Base-by-base conservation (phyloP, 2,329 filamentous ascomycete species). In the Daldinia sp. region DNA sequence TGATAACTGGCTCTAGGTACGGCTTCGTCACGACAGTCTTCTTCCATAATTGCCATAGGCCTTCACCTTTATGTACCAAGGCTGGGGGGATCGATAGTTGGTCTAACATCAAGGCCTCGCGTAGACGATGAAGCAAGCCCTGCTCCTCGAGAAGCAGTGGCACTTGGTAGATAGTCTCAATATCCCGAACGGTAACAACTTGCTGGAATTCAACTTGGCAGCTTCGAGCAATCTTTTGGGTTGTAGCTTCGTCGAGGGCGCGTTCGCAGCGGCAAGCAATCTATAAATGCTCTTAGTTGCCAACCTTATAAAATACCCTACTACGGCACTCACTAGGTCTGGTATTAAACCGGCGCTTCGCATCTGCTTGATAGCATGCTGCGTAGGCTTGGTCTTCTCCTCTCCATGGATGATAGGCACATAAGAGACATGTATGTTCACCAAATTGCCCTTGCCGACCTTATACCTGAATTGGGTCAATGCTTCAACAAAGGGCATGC, bases 381-480 rank as follows among this genome's bases (percentile, higher is more conserved):
- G 96, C 0, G 96, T 99, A 0, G 96, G 96, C 83, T 98, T 98
- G 9, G 94, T 98, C 88, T 98, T 98, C 81, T 97, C 90, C 84
- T 98, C 87, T 46, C 87, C 86, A 65, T 86, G 74, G 23, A 78
- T 79, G 37, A 95, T 87, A 1, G 94, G 96, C 37, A 98, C 91
- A 74, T 94, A 93, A 4, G 92, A 94, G 69, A 98, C 95, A 81
- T 94, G 91, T 73, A 98, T 97, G 78, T 93, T 91, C 78, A 94
- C 82, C 79, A 97, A 97, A 82, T 97, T 95, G 78, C 89, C 87
- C 77, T 88, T 89, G 74, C 92, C 92, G 26, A 88, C 89, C 70
- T 90, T 87, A 73, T 91, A 86, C 73, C 90, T 87, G 71, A 97
- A 85, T 81, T 97, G 93, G 58, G 88, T 89, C 79, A 98, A 85